A percentile compares a stretch with the other conserved stretches of the same genome.
These are phyloP conservation scores for Penicillium lividum DNA, from an alignment of 495 filamentous ascomycete species.

Conservation along the genomic window DNA sequence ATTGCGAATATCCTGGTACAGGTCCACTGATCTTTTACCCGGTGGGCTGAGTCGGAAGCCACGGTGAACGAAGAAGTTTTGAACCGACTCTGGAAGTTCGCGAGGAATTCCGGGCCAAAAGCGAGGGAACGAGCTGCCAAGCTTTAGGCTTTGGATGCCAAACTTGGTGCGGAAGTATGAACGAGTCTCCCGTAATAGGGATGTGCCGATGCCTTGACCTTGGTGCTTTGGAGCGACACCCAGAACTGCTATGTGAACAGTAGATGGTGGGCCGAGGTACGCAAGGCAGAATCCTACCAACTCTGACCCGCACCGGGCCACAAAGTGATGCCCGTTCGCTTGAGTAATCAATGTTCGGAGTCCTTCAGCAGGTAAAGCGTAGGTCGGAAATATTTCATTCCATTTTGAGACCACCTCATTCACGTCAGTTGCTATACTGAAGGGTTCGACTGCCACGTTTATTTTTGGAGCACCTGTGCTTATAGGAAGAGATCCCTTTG, in stretches of 20 bases:
- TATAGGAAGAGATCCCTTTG: constrained; percentile 43
- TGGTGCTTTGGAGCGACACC: constrained; percentile 44
- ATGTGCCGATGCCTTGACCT: constrained; percentile 44
- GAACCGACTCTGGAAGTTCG: constrained; percentile 36
- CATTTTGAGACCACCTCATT: constrained; percentile 35
- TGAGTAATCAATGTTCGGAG: constrained; percentile 32
- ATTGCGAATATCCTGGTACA: constrained; percentile 43
- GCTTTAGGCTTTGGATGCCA: constrained; percentile 25
- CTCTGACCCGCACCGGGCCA: constrained; percentile 32
- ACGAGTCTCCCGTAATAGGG: constrained; percentile 37
- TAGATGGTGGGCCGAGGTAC: constrained; percentile 31
- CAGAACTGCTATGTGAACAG: constrained; percentile 40
- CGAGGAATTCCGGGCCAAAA: constrained; percentile 51
- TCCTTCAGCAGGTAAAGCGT: constrained; percentile 30
- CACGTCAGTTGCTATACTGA: constrained; percentile 32
- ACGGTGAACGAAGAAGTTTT: constrained; percentile 48
- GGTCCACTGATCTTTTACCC: constrained; percentile 37
- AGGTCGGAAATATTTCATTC: constrained; percentile 45
- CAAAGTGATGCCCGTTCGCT: constrained; percentile 34
- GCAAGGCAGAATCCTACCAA: constrained; percentile 48
- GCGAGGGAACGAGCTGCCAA: constrained; percentile 49
- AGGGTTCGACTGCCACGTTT: constrained; percentile 21
- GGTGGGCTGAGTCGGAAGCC: constrained; percentile 40
- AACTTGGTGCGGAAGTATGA: constrained; percentile 31
- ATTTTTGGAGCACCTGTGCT: constrained; percentile 18